Evolutionary conservation across 768 basidiomycete genomes (phyloP), one percentile per base, ranked within the genome.

Genomic region (Hemileccinum rubropunctum): DNA sequence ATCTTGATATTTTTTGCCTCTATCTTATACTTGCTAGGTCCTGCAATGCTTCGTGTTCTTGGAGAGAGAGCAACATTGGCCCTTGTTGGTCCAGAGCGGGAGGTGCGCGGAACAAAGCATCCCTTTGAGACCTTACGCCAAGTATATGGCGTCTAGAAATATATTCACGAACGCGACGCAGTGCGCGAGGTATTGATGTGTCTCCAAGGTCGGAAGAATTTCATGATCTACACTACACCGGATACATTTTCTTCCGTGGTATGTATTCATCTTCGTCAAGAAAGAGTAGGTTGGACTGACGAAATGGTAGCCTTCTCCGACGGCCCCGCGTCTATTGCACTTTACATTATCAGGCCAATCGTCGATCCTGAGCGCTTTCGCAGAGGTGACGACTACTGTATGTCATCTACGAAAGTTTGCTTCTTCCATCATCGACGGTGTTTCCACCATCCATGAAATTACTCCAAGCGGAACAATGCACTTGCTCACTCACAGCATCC

Each of bases 101-200:
- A 79, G 71, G 80, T 80, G 18, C 26, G 56, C 17, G 9, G 28
- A 30, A 1, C 21, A 4, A 20, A 18, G 17, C 8, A 27, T 20
- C 9, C 26, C 48, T 20, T n/a, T 23, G 17, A 18, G 26, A 47
- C 27, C 20, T 36, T 46, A 14, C 26, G 1, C 23, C 18, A 15
- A 49, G 1, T 8, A 27, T 34, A 2, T 3, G 14, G 15, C 26
- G 35, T 51, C 4, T 58, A 90, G 86, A 79, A 65, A 64, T 85
- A 85, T 53, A 86, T 91, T 21, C 65, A 81, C 45, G 91, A 92
- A 66, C 76, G 82, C 43, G 84, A 91, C 55, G 82, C 84, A 34
- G 84, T 90, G 6, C 78, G 90, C 4, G 91, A 93, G 58, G 72
- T 90, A 3, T 71, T 91, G 12, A 85, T 89, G 65, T 80, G 79